Conservation (phyloP, 805 yeast genomes). For the Isabelozyma gotoi region DNA sequence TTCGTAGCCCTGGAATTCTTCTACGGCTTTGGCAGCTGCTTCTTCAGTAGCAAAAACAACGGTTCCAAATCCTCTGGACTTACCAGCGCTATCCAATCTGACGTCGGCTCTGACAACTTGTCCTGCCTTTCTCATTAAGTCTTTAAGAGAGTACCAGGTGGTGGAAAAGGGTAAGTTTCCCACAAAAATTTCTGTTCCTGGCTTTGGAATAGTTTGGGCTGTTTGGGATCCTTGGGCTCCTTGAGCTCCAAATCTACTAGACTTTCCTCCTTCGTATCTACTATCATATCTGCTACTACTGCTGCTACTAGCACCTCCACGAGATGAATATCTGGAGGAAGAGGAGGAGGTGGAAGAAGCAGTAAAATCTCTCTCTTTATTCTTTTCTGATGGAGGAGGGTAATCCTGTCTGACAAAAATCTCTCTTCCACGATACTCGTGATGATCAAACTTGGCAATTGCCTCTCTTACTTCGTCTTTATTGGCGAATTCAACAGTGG, state of each 20-base stretch:
- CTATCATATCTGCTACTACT: conserved; percentile 8
- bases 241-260: conserved; percentile 10
- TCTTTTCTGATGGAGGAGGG: conserved; percentile 63
- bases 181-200: conserved; percentile 64
- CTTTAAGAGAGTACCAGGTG: conserved; percentile 84
- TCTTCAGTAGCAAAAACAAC: conserved; percentile 66
- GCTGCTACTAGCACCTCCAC: no score
- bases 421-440: conserved; percentile 66
- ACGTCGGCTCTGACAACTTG: conserved; percentile 82
- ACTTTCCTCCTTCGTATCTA: conserved; percentile 3
- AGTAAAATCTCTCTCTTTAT: conserved; percentile 22
- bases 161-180: conserved; percentile 82
- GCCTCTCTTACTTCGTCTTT: conserved; percentile 70
- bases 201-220: conserved; percentile 23
- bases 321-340: not conserved
- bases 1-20: conserved; percentile 63
- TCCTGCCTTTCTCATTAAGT: conserved; percentile 76
- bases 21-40: conserved; percentile 72
- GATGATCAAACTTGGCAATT: conserved; percentile 65
- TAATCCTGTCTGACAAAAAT: conserved; percentile 89
- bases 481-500: conserved; percentile 78
- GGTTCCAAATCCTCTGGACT: conserved; percentile 84
- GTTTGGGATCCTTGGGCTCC: conserved; percentile 13
- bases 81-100: conserved; percentile 61
- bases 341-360: not conserved